Percentiles rank a stretch among this genome's conserved stretches.
phyloP scores from a whole-genome alignment of 2,329 filamentous ascomycete genomes.

The Stagonosporopsis cucurbitacearum region DNA sequence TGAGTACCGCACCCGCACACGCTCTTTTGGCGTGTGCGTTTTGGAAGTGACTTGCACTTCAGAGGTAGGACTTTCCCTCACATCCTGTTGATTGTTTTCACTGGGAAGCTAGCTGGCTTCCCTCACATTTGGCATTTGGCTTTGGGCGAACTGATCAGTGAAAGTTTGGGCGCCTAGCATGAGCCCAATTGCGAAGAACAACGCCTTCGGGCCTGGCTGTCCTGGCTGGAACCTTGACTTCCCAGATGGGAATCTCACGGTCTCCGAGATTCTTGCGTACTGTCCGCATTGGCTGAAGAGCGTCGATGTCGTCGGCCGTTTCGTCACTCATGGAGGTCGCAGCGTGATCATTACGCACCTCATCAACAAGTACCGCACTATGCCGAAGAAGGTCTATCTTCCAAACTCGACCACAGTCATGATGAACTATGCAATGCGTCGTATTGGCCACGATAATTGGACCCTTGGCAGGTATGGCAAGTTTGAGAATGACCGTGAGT shows the following conservation, averaged over 20 bases:
- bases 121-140: not conserved
- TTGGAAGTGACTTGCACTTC: not conserved
- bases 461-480: constrained; percentile 18
- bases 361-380: constrained; percentile 5
- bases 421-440: constrained; percentile 32
- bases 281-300: constrained; percentile 37
- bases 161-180: constrained; percentile 8
- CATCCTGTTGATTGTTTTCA: not conserved
- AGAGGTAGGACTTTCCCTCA: constrained; percentile 4
- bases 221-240: constrained; percentile 34
- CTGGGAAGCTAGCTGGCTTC: not conserved
- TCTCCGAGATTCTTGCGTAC: constrained; percentile 34
- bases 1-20: not conserved
- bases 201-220: constrained; percentile 29
- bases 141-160: not conserved
- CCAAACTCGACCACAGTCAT: constrained; percentile 30
- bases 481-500: constrained; percentile 6
- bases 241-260: constrained; percentile 35
- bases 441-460: constrained; percentile 22
- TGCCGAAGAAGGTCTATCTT: constrained; percentile 6
- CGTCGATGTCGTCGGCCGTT: constrained; percentile 32
- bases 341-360: constrained; percentile 20
- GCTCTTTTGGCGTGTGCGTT: not conserved
- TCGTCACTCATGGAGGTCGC: constrained; percentile 22
- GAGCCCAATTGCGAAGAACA: constrained; percentile 22